Base-by-base conservation (phyloP, 805 yeast species). In the Pichia deserticola region DNA sequence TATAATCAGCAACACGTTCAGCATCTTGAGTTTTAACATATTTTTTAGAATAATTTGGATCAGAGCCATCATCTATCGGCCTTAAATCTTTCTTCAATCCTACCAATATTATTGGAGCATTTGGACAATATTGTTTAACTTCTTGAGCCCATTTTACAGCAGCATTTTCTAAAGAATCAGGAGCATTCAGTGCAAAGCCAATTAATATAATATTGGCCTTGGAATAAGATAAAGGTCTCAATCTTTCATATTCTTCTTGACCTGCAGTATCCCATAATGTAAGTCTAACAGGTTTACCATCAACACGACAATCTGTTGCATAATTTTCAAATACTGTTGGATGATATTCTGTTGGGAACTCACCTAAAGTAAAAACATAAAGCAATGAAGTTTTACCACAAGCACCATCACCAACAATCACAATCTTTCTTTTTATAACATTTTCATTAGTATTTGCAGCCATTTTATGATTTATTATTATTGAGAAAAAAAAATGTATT, bases 241-340 rank as follows among this genome's bases (percentile, higher is more conserved):
- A 71, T 51, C 97, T 71, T 63, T 89, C 97, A 63, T 89, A 89
- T 67, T 89, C 97, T 69, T 89, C 97, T 68, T 89, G 97, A 3
- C 97, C 97, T 5, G 97, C 97, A 1, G 97, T 89, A 64, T 89
- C 97, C 97, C 97, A 89, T 29, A 89, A 69, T 2, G 95, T 90
- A 49, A 89, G 68, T 54, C 89, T 84, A 4, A 89, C 95, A 13
- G 93, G 85, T 57, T 89, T 89, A 4, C 97, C 97, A 61, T 89
- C 97, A 20, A 90, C 95, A 51, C 96, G 73, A 66, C 97, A 89
- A 60, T 89, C 96, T 1, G 96, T 89, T 13, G 89, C 96, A 64
- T 90, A 89, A 65, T 90, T 89, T 59, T 89, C 97, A 65, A 90
- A 89, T 6, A 89, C 96, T 0, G 97, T 89, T 3, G 97, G 97